Evolutionary conservation across 2,329 filamentous ascomycete genomes (phyloP).

Genomic region (Aspergillus pseudotamarii): DNA sequence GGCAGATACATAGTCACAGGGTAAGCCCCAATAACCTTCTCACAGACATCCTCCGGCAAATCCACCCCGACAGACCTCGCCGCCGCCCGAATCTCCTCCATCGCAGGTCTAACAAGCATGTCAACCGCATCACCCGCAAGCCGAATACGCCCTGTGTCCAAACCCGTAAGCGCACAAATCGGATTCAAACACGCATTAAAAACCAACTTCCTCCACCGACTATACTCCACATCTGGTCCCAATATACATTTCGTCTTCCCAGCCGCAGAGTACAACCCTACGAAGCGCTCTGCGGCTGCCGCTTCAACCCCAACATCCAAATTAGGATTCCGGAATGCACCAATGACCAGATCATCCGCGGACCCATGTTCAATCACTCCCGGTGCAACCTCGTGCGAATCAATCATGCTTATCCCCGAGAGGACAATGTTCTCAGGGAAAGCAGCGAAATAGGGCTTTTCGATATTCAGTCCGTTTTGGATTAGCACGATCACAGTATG

Average conservation of each 20-base stretch:
- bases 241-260: constrained; percentile 50
- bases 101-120: constrained; percentile 55
- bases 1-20: constrained; percentile 50
- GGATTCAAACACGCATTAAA: constrained; percentile 57
- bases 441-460: constrained; percentile 53
- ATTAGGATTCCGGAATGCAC: constrained; percentile 46
- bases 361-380: constrained; percentile 59
- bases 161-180: constrained; percentile 53
- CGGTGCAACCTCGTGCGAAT: constrained; percentile 51
- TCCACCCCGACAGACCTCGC: constrained; percentile 49
- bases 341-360: constrained; percentile 54
- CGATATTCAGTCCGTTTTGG: constrained; percentile 68
- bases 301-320: background rate
- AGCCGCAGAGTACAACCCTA: constrained; percentile 51
- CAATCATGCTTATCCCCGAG: constrained; percentile 57
- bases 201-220: constrained; percentile 47
- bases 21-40: constrained; percentile 50
- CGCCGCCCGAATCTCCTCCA: constrained; percentile 48
- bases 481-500: constrained; percentile 59
- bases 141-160: constrained; percentile 57
- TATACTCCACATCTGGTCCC: constrained; percentile 33
- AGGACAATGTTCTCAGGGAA: constrained; percentile 59
- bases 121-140: constrained; percentile 48
- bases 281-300: constrained; percentile 42
- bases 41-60: constrained; percentile 48